A percentile compares a stretch with the other conserved stretches of the same genome.
Evolutionary conservation across 208 protist species (phyloP).

Genomic region (Leishmania amazonensis): DNA sequence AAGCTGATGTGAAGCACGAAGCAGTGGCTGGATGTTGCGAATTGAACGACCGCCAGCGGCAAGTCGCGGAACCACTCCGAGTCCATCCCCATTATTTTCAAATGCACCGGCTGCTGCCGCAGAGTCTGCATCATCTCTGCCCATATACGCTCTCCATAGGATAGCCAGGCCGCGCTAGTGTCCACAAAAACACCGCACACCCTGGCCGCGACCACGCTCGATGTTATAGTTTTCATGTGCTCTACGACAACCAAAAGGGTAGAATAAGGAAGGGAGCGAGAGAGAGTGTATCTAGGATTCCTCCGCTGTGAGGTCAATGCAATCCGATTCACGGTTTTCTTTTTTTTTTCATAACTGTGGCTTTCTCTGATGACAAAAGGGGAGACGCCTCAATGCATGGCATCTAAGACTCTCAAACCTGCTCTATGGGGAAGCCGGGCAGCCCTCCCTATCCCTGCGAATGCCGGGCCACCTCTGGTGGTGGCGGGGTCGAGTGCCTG

Average conservation of each 20-base stretch:
- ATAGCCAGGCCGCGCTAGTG: conserved; percentile 30
- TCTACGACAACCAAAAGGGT: neutral
- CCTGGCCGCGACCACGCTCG: conserved; percentile 11
- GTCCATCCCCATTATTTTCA: conserved; percentile 54
- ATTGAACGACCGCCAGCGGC: conserved; percentile 52
- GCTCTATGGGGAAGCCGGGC: neutral
- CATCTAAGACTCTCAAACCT: neutral
- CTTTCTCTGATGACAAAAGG: neutral
- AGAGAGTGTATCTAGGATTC: neutral
- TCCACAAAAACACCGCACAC: conserved; percentile 35
- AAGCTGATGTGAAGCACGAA: conserved; percentile 66
- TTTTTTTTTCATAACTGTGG: neutral
- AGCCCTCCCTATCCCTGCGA: neutral
- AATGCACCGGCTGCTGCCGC: conserved; percentile 9
- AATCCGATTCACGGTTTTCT: neutral
- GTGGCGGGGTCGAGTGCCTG: neutral
- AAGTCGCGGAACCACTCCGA: conserved; percentile 59
- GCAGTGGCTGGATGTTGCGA: conserved; percentile 59
- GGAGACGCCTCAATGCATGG: neutral
- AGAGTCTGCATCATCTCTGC: conserved; percentile 42
- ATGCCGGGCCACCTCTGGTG: neutral
- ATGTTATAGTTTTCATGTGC: conserved; percentile 23
- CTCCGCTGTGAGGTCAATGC: neutral
- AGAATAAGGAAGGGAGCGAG: neutral
- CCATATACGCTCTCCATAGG: conserved; percentile 39